A percentile compares a stretch with the other conserved stretches of the same genome.
These are phyloP conservation scores for Alternaria atra DNA, from an alignment of 2,329 filamentous ascomycete species.

Conservation along the genomic window DNA sequence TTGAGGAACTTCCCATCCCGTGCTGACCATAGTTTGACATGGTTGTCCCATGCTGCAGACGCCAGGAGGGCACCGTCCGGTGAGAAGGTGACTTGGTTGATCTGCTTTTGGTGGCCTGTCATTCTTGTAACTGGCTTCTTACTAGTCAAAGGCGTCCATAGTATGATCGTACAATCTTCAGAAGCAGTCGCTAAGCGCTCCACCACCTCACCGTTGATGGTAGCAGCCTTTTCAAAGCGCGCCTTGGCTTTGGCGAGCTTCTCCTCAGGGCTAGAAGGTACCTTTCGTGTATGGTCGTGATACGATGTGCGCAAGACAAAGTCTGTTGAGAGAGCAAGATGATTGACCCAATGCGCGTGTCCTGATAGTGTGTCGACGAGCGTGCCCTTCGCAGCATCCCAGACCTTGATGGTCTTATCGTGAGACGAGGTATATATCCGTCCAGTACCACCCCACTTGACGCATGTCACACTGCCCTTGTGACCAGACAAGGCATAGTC, in stretches of 20 bases:
- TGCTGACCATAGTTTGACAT: slow-evolving; percentile 90
- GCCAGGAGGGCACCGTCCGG: slow-evolving; percentile 89
- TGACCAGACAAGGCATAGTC: slow-evolving; percentile 89
- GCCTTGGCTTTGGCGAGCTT: slow-evolving; percentile 79
- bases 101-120: slow-evolving; percentile 94
- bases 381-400: slow-evolving; percentile 82
- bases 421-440: slow-evolving; percentile 67
- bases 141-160: slow-evolving; percentile 83
- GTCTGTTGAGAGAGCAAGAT: slow-evolving; percentile 91
- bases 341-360: slow-evolving; percentile 96
- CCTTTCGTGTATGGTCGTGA: slow-evolving; percentile 78
- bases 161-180: slow-evolving; percentile 95
- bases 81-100: slow-evolving; percentile 95
- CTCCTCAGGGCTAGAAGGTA: slow-evolving; percentile 73
- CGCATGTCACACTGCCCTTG: slow-evolving; percentile 87
- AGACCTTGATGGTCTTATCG: slow-evolving; percentile 92
- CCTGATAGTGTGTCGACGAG: slow-evolving; percentile 79
- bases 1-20: slow-evolving; percentile 80
- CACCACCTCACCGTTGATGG: slow-evolving; percentile 75
- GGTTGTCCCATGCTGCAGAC: slow-evolving; percentile 91
- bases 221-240: slow-evolving; percentile 86
- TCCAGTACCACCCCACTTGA: slow-evolving; percentile 93
- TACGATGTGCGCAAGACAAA: slow-evolving; percentile 86
- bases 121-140: slow-evolving; percentile 88
- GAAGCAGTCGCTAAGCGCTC: slow-evolving; percentile 90